Conservation (phyloP, 768 basidiomycete genomes). For the Rossbeevera mucosa region DNA sequence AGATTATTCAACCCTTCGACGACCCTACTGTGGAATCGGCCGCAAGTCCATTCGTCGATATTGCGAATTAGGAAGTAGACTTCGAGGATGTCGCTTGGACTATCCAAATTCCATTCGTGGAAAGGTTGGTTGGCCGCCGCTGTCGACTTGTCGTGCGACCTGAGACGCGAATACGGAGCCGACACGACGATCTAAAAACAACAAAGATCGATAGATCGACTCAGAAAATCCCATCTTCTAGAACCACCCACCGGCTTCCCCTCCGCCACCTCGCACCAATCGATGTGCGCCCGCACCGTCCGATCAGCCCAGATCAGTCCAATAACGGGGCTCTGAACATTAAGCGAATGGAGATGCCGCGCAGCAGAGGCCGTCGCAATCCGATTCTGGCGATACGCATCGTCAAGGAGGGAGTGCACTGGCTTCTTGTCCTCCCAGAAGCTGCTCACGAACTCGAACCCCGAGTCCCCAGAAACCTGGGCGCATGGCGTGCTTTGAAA, state of each 20-base stretch:
- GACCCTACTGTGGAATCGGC: slow-evolving; percentile 39
- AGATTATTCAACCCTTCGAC: slow-evolving; percentile 37
- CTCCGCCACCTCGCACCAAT: slow-evolving; percentile 44
- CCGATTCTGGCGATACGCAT: slow-evolving; percentile 55
- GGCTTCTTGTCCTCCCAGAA: slow-evolving; percentile 63
- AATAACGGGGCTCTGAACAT: slow-evolving; percentile 44
- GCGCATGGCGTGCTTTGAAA: slow-evolving; percentile 49
- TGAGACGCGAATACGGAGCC: slow-evolving; percentile 39
- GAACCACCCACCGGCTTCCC: slow-evolving; percentile 32
- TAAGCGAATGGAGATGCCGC: slow-evolving; percentile 47
- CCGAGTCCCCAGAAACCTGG: slow-evolving; percentile 41
- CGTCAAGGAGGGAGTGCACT: slow-evolving; percentile 42
- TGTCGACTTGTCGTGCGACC: slow-evolving; percentile 9
- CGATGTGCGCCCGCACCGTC: slow-evolving; percentile 49
- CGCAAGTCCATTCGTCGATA: slow-evolving; percentile 49
- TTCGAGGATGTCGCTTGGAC: slow-evolving; percentile 42
- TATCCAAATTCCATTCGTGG: slow-evolving; percentile 47
- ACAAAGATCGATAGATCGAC: neutral
- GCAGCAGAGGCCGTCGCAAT: slow-evolving; percentile 49
- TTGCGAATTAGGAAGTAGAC: slow-evolving; percentile 51
- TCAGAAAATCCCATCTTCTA: neutral
- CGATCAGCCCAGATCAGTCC: slow-evolving; percentile 53
- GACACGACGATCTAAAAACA: slow-evolving; percentile 42
- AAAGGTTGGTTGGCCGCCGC: slow-evolving; percentile 27
- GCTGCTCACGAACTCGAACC: slow-evolving; percentile 51